Evolutionary conservation across 106 monocot species (phyloP).

Genomic region (Dactylorhiza incarnata): DNA sequence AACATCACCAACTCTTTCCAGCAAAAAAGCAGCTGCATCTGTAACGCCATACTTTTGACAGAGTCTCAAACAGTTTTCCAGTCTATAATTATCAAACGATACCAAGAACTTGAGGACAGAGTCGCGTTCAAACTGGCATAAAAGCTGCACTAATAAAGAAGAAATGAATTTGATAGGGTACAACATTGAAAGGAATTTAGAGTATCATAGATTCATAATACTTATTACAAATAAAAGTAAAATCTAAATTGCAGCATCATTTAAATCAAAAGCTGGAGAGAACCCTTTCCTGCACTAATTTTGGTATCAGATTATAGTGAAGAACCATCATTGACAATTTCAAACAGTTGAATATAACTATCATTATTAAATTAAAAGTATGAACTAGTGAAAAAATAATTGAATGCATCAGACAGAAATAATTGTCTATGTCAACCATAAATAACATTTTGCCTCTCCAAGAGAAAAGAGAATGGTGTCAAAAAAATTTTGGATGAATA

Average conservation of each 20-base stretch:
- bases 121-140: slow-evolving; percentile 75
- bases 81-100: slow-evolving; percentile 85
- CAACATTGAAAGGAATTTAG: background rate
- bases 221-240: background rate
- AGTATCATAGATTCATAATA: background rate
- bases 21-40: slow-evolving; percentile 94
- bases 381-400: background rate
- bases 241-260: background rate
- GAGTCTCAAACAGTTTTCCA: slow-evolving; percentile 76
- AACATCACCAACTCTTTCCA: slow-evolving; percentile 94
- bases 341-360: background rate
- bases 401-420: background rate
- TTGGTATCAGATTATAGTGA: background rate
- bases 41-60: slow-evolving; percentile 79
- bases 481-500: background rate
- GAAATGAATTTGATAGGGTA: slow-evolving; percentile 1
- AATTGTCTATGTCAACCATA: background rate
- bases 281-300: background rate
- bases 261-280: background rate
- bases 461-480: background rate
- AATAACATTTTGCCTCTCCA: background rate
- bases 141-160: slow-evolving; percentile 48
- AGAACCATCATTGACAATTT: background rate
- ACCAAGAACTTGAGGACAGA: slow-evolving; percentile 87
- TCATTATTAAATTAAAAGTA: background rate